phyloP scores from a whole-genome alignment of 2,329 filamentous ascomycete species.

The Hymenoscyphus infarciens region DNA sequence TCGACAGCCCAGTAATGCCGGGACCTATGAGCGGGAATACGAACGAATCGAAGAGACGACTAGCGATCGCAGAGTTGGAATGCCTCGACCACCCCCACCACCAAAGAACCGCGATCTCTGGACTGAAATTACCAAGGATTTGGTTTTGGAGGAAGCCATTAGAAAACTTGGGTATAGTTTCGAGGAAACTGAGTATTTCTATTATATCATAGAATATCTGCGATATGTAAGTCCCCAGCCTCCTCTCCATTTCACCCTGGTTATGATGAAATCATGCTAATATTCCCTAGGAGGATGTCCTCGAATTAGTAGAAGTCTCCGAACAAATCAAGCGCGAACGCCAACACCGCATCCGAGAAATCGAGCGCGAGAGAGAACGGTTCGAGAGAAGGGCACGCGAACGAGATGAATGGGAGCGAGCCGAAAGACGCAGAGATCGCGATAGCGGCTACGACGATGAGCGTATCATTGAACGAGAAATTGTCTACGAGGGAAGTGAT shows the following conservation, averaged over 20 bases:
- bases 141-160: constrained; percentile 83
- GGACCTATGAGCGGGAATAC: constrained; percentile 33
- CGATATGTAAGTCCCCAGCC: constrained; percentile 64
- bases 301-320: constrained; percentile 76
- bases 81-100: constrained; percentile 27
- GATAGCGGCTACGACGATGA: constrained; percentile 53
- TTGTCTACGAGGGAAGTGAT: constrained; percentile 52
- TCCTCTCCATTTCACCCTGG: not conserved
- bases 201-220: constrained; percentile 90
- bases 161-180: constrained; percentile 81
- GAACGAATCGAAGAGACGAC: constrained; percentile 52
- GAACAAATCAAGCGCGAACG: constrained; percentile 72
- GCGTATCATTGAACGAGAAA: constrained; percentile 63
- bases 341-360: constrained; percentile 49
- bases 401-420: constrained; percentile 38
- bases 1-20: constrained; percentile 13
- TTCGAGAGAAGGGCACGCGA: constrained; percentile 49
- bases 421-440: constrained; percentile 17
- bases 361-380: constrained; percentile 52
- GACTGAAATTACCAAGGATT: constrained; percentile 95
- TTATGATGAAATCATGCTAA: constrained; percentile 33
- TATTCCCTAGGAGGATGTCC: constrained; percentile 70
- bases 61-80: constrained; percentile 44
- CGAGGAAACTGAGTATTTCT: constrained; percentile 85
- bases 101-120: constrained; percentile 64